These are phyloP conservation scores for Calycina marina DNA, from an alignment of 2,329 filamentous ascomycete genomes.

Conservation along the genomic window DNA sequence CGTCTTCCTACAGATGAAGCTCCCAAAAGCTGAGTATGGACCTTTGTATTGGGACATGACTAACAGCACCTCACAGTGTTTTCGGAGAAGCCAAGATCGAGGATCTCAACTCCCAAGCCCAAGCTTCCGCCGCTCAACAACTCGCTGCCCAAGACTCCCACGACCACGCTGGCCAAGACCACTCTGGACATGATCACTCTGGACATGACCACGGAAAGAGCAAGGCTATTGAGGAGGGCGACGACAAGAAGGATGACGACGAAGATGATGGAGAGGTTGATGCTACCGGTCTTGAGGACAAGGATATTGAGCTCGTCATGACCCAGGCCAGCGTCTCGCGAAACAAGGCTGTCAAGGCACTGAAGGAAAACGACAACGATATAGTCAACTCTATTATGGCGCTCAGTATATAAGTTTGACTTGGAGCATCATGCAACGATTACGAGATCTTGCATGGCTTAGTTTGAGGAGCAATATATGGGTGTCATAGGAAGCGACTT, in stretches of 20 bases:
- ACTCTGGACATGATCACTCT: conserved; percentile 50
- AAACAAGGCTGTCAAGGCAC: conserved; percentile 97
- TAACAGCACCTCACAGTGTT: conserved; percentile 44
- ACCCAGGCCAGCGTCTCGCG: conserved; percentile 90
- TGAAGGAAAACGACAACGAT: conserved; percentile 98
- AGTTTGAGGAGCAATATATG: no score
- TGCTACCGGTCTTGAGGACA: conserved; percentile 85
- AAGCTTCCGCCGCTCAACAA: conserved; percentile 90
- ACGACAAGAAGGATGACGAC: conserved; percentile 61
- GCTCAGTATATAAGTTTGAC: conserved; percentile 55
- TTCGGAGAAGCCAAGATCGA: conserved; percentile 99
- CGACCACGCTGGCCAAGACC: conserved; percentile 35
- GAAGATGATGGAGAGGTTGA: conserved; percentile 95
- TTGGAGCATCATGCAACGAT: no score
- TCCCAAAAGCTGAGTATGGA: no score
- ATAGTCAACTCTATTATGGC: conserved; percentile 99
- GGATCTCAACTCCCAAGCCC: conserved; percentile 96
- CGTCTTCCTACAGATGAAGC: no score
- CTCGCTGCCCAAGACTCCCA: conserved; percentile 57
- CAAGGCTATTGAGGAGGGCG: conserved; percentile 48
- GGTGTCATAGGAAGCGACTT: no score
- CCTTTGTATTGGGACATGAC: no score
- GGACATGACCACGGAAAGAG: conserved; percentile 56
- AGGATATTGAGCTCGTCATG: conserved; percentile 99
- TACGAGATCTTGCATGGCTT: no score